A percentile compares a stretch with the other conserved stretches of the same genome.
These are phyloP conservation scores for Eudorina sp. DNA, from an alignment of 139 green algal species.

Conservation along the genomic window DNA sequence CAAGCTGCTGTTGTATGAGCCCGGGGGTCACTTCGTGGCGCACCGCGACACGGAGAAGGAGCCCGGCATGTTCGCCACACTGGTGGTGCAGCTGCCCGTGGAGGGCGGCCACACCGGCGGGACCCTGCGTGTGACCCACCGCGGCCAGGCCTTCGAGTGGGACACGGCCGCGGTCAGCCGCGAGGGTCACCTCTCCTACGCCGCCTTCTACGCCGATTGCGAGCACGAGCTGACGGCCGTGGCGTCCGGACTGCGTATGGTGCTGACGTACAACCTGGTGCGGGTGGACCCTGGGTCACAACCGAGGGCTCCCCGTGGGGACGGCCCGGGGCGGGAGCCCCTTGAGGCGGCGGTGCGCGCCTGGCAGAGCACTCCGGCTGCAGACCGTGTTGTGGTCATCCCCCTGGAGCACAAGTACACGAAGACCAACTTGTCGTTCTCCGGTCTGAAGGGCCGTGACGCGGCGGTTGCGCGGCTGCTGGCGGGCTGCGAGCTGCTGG, in stretches of 20 bases:
- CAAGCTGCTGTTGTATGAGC: slow-evolving; percentile 58
- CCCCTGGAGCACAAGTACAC: slow-evolving; percentile 44
- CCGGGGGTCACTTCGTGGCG: slow-evolving; percentile 48
- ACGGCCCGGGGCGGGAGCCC: background rate
- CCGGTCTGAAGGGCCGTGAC: slow-evolving; percentile 45
- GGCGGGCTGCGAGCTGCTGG: background rate
- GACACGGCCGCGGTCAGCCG: background rate
- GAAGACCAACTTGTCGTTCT: slow-evolving; percentile 42
- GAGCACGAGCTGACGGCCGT: slow-evolving; percentile 49
- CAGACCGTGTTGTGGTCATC: background rate
- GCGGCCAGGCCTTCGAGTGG: background rate
- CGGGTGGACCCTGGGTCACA: background rate
- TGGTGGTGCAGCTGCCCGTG: slow-evolving; percentile 54
- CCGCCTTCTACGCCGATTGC: slow-evolving; percentile 54
- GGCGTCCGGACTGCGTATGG: slow-evolving; percentile 1
- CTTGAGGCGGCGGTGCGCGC: background rate
- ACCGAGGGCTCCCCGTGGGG: background rate
- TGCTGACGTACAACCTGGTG: slow-evolving; percentile 53
- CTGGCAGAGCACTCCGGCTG: background rate
- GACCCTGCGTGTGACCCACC: slow-evolving; percentile 5
- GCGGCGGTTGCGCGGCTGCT: slow-evolving; percentile 5
- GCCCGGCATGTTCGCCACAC: slow-evolving; percentile 50
- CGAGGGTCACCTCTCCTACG: background rate
- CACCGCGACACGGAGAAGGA: slow-evolving; percentile 56
- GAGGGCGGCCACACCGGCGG: slow-evolving; percentile 35